Evolutionary conservation across 2,329 filamentous ascomycete species (phyloP).

Genomic region (Cladosporium colombiae): DNA sequence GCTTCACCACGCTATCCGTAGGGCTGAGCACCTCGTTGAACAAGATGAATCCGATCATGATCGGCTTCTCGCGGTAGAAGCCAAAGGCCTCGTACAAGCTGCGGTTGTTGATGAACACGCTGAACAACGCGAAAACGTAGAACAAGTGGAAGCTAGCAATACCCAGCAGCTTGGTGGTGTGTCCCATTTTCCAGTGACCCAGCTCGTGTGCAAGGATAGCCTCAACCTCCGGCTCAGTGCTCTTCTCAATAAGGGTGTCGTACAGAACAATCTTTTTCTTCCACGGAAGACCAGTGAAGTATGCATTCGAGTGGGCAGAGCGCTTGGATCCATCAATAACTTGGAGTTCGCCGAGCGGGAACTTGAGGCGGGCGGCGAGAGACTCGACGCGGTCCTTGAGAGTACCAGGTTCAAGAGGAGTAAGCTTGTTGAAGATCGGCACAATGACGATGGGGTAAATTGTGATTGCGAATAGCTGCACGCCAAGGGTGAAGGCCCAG

Average conservation of each 20-base stretch:
- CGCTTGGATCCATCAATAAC: conserved; percentile 93
- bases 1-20: conserved; percentile 91
- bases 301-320: conserved; percentile 85
- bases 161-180: conserved; percentile 87
- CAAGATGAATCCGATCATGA: conserved; percentile 94
- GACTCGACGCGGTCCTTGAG: conserved; percentile 87
- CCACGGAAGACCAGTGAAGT: conserved; percentile 97
- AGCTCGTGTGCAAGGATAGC: conserved; percentile 94
- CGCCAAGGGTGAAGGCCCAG: conserved; percentile 85
- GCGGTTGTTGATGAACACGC: conserved; percentile 92
- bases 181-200: conserved; percentile 93
- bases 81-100: conserved; percentile 91
- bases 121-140: conserved; percentile 96
- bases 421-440: conserved; percentile 97
- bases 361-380: conserved; percentile 79
- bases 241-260: conserved; percentile 96
- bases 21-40: conserved; percentile 96
- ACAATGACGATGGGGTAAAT: conserved; percentile 94
- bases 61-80: conserved; percentile 78
- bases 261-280: conserved; percentile 99
- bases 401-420: conserved; percentile 80
- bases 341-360: conserved; percentile 88
- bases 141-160: conserved; percentile 86
- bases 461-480: conserved; percentile 93
- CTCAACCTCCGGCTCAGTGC: conserved; percentile 85